phyloP scores from a whole-genome alignment of 148 eudicot genomes.

The Spergularia bocconei region DNA sequence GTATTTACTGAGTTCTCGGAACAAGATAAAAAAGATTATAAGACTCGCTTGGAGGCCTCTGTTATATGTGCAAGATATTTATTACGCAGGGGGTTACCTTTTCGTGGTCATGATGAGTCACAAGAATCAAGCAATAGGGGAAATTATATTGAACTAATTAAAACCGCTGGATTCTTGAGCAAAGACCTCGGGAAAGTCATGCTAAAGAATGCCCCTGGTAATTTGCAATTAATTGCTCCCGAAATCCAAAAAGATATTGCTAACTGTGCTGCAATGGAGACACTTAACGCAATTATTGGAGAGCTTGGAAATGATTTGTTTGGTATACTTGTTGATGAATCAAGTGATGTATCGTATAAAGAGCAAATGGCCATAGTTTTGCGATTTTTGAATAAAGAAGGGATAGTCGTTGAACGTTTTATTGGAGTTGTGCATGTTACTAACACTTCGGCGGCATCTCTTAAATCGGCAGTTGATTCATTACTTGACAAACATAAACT shows the following conservation, averaged over 20 bases:
- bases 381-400: background rate
- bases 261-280: background rate
- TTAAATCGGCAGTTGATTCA: background rate
- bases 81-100: background rate
- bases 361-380: background rate
- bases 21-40: background rate
- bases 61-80: background rate
- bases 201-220: background rate
- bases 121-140: slow-evolving; percentile 3
- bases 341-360: background rate
- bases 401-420: background rate
- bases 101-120: slow-evolving; percentile 1
- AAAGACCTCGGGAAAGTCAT: background rate
- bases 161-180: background rate
- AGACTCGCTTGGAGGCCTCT: background rate
- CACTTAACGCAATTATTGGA: background rate
- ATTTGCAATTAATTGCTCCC: background rate
- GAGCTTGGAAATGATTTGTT: background rate
- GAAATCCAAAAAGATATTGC: background rate
- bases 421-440: background rate
- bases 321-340: background rate
- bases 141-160: background rate
- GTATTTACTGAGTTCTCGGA: background rate
- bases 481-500: background rate
- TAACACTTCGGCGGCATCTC: background rate